Conservation (phyloP, 768 basidiomycete genomes). For the Asterophora parasitica region DNA sequence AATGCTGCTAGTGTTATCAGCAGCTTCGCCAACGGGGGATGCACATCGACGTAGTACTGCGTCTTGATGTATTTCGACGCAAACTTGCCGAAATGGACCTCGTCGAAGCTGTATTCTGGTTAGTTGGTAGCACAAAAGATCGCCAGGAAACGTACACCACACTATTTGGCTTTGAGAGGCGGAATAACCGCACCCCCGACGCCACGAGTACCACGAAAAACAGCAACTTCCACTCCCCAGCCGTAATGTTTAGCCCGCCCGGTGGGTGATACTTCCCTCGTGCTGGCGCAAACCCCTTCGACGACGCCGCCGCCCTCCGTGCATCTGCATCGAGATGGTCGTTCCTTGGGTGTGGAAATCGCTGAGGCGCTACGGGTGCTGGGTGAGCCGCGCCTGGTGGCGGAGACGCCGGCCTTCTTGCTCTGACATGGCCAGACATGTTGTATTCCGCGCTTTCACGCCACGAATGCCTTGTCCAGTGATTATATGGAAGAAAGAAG, state of each 20-base stretch:
- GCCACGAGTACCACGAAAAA: slow-evolving; percentile 65
- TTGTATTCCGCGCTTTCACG: slow-evolving; percentile 10
- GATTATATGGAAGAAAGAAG: slow-evolving; percentile 2
- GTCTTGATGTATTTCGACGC: slow-evolving; percentile 92
- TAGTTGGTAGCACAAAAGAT: slow-evolving; percentile 1
- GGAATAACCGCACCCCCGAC: slow-evolving; percentile 76
- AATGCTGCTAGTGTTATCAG: slow-evolving; percentile 90
- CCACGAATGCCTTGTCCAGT: slow-evolving; percentile 7
- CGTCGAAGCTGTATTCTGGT: slow-evolving; percentile 70
- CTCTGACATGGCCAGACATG: slow-evolving; percentile 55
- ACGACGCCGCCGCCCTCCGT: slow-evolving; percentile 63
- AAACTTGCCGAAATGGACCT: slow-evolving; percentile 98
- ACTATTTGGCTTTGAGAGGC: slow-evolving; percentile 79
- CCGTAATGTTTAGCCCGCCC: slow-evolving; percentile 61
- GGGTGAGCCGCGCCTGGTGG: slow-evolving; percentile 41
- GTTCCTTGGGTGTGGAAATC: slow-evolving; percentile 62
- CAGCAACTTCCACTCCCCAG: slow-evolving; percentile 76
- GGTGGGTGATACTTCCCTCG: slow-evolving; percentile 40
- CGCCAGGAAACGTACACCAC: slow-evolving; percentile 69
- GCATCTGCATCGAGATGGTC: slow-evolving; percentile 74
- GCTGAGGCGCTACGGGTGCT: slow-evolving; percentile 36
- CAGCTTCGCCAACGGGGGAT: slow-evolving; percentile 94
- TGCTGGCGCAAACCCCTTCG: slow-evolving; percentile 56
- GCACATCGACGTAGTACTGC: slow-evolving; percentile 90
- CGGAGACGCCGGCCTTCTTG: slow-evolving; percentile 65